Base-by-base conservation (phyloP, 2,329 filamentous ascomycete species). In the Stagonosporopsis vannaccii region DNA sequence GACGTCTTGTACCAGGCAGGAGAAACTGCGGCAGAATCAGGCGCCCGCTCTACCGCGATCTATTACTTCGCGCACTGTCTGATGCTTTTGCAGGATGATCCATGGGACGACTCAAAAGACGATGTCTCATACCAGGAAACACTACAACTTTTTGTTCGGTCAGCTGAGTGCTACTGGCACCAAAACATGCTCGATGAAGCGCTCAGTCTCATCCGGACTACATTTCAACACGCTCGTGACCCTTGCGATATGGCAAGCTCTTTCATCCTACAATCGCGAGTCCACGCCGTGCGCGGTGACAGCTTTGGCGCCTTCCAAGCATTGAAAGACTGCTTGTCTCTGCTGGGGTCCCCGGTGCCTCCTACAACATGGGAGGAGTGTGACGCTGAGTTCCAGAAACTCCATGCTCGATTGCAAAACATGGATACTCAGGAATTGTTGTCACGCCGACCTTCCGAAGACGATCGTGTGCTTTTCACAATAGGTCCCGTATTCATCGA, bases 101-200 rank as follows among this genome's bases (percentile, higher is more conserved):
- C 90, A 0, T 98, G 94, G 94, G 81, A 85, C 37, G 87, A 90
- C 26, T 81, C 80, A 6, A 75, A 79, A 13, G 82, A 85, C 5
- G 94, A 97, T 71, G 88, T 90, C 0, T 89, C 87, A 41, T 97
- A 97, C 67, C 87, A 92, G 11, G 94, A 98, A 77, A 96, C 92
- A 0, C 81, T 96, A 59, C 87, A 73, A 36, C 60, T 75, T 1
- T 88, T 91, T 72, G 87, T 92, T 4, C 87, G 90, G 49, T 87
- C 91, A 4, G 90, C 92, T 3, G 92, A 97, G 73, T 92, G 91
- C 71, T 89, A 91, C 65, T 86, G 92, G 68, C 92, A 90, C 68
- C 89, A 93, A 80, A 87, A 87, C 4, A 85, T 92, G 61, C 85
- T 88, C 56, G 79, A 83, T 1, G 84, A 88, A 48, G 90, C 91